Evolutionary conservation across 148 eudicot genomes (phyloP).

Genomic region (Mesembryanthemum crystallinum): DNA sequence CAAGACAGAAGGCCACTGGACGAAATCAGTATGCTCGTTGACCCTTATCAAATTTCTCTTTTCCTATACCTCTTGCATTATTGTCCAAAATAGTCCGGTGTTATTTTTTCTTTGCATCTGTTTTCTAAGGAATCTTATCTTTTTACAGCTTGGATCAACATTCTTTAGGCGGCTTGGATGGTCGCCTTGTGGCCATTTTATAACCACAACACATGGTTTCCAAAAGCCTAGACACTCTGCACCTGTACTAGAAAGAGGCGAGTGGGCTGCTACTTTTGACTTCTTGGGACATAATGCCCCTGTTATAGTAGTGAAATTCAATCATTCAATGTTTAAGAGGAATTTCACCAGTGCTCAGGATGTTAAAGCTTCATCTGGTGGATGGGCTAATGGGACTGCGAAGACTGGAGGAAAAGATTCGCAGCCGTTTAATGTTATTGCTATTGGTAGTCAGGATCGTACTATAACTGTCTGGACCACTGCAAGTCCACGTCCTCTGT

Average conservation of each 20-base stretch:
- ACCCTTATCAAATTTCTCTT: slow-evolving; percentile 2
- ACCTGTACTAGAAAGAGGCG: slow-evolving; percentile 97
- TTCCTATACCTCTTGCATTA: slow-evolving; percentile 10
- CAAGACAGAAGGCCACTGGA: slow-evolving; percentile 97
- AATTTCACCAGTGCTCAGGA: slow-evolving; percentile 52
- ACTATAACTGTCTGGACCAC: slow-evolving; percentile 99
- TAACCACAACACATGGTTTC: slow-evolving; percentile 96
- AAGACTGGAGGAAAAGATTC: slow-evolving; percentile 74
- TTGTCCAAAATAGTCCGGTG: not conserved
- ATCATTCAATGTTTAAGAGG: slow-evolving; percentile 87
- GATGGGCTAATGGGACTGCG: slow-evolving; percentile 81
- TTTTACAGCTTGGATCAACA: slow-evolving; percentile 92
- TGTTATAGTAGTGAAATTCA: slow-evolving; percentile 87
- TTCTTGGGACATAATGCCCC: slow-evolving; percentile 99
- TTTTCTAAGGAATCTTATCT: slow-evolving; percentile 22
- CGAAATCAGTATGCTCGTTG: slow-evolving; percentile 74
- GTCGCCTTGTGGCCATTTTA: slow-evolving; percentile 98
- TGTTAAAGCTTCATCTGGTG: slow-evolving; percentile 55
- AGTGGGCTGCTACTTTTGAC: slow-evolving; percentile 98
- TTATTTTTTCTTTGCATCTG: not conserved
- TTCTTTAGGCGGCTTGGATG: slow-evolving; percentile 98
- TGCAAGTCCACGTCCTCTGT: slow-evolving; percentile 95
- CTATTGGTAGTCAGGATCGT: slow-evolving; percentile 98
- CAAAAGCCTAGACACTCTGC: slow-evolving; percentile 99
- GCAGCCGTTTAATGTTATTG: slow-evolving; percentile 88